phyloP scores from a whole-genome alignment of 495 filamentous ascomycete species.

The Trichoderma erinaceum region DNA sequence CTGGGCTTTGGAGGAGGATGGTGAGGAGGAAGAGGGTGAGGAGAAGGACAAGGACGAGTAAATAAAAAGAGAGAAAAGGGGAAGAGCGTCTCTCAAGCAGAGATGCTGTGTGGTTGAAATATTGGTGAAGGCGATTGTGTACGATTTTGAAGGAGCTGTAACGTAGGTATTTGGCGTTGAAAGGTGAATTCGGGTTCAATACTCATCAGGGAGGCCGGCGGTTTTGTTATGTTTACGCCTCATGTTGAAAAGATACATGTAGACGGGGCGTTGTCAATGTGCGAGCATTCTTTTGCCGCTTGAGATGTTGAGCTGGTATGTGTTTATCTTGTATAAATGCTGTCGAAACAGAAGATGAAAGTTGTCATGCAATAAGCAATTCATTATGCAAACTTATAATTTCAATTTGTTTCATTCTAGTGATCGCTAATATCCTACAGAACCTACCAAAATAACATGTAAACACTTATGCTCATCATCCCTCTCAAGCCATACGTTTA shows the following conservation, averaged over 20 bases:
- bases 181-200: not conserved
- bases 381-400: no score
- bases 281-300: not conserved
- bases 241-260: not conserved
- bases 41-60: slow-evolving; percentile 23
- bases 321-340: not conserved
- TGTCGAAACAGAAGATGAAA: no score
- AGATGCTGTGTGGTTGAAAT: not conserved
- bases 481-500: not conserved
- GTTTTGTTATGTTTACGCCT: not conserved
- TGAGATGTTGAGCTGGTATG: not conserved
- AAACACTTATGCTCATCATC: not conserved
- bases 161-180: not conserved
- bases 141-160: not conserved
- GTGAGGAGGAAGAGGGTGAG: slow-evolving; percentile 30
- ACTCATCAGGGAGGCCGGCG: not conserved
- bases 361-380: no score
- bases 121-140: not conserved
- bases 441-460: not conserved
- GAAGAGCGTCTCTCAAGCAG: not conserved
- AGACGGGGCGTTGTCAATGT: not conserved
- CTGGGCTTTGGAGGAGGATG: slow-evolving; percentile 38
- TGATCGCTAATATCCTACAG: slow-evolving; percentile 1
- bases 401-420: not conserved
- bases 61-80: not conserved